These are phyloP conservation scores for Colletotrichum liaoningense DNA, from an alignment of 2,329 filamentous ascomycete genomes.

Conservation along the genomic window DNA sequence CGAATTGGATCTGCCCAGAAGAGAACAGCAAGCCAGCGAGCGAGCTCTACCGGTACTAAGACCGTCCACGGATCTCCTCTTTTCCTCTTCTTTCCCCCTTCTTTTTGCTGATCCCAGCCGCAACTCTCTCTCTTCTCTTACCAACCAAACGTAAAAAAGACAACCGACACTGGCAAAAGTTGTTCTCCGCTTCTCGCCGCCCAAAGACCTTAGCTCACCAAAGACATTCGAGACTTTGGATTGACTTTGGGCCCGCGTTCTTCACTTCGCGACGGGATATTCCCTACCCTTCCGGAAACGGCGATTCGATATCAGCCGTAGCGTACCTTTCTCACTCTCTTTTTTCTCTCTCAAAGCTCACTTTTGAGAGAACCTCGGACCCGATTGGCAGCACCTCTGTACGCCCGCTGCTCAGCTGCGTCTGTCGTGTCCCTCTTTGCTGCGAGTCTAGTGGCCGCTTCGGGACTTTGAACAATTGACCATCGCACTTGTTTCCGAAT, in stretches of 20 bases:
- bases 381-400: slow-evolving; percentile 22
- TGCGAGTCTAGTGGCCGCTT: slow-evolving; percentile 24
- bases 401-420: slow-evolving; percentile 2
- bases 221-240: slow-evolving; percentile 9
- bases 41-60: too few relatives aligned
- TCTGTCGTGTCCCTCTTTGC: slow-evolving; percentile 18
- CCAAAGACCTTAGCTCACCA: not conserved
- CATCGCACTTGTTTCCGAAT: slow-evolving; percentile 6
- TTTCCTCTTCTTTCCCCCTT: slow-evolving; percentile 2
- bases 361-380: not conserved
- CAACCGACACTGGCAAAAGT: not conserved
- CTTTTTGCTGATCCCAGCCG: not conserved
- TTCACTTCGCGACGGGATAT: slow-evolving; percentile 24
- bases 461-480: slow-evolving; percentile 15
- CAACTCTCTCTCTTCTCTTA: not conserved
- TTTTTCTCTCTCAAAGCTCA: not conserved
- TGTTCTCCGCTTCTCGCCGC: not conserved
- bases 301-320: slow-evolving; percentile 3
- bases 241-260: slow-evolving; percentile 5
- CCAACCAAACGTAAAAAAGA: not conserved
- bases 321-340: not conserved
- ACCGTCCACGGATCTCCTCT: slow-evolving; percentile 5
- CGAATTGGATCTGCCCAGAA: slow-evolving; percentile 18
- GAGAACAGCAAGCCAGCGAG: not conserved
- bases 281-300: slow-evolving; percentile 26